Evolutionary conservation across 257 asterid genomes (phyloP).

Genomic region (Rubia yunnanensis): DNA sequence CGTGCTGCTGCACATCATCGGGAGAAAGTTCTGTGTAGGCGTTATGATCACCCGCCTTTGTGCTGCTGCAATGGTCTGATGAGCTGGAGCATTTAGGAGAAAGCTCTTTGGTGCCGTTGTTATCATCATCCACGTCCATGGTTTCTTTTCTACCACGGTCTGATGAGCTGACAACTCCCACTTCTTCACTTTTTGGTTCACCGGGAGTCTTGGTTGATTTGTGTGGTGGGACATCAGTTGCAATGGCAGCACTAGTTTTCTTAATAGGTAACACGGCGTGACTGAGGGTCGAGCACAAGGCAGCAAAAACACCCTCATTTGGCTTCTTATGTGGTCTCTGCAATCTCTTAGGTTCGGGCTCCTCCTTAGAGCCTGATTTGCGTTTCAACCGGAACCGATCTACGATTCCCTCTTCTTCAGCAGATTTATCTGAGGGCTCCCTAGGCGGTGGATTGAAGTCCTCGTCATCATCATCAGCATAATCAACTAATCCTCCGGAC

Average conservation of each 20-base stretch:
- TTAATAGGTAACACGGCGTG: conserved; percentile 52
- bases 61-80: conserved; percentile 26
- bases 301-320: conserved; percentile 61
- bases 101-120: conserved; percentile 23
- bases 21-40: no score
- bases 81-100: conserved; percentile 30
- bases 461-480: conserved; percentile 93
- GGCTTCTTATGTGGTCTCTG: conserved; percentile 54
- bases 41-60: no score
- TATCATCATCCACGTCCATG: conserved; percentile 16
- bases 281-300: conserved; percentile 60
- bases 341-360: conserved; percentile 54
- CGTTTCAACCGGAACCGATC: conserved; percentile 63
- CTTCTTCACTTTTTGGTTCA: conserved; percentile 28
- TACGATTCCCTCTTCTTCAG: conserved; percentile 50
- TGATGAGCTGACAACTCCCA: conserved; percentile 18
- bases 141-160: conserved; percentile 23
- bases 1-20: conserved; percentile 16
- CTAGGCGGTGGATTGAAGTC: conserved; percentile 87
- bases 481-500: conserved; percentile 92
- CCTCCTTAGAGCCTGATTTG: conserved; percentile 46
- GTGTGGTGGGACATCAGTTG: conserved; percentile 19
- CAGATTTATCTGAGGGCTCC: conserved; percentile 32
- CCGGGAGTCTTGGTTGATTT: conserved; percentile 22
- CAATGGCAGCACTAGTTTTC: conserved; percentile 27